Conservation (phyloP, 23 red algal species). For the Gracilaria domingensis region DNA sequence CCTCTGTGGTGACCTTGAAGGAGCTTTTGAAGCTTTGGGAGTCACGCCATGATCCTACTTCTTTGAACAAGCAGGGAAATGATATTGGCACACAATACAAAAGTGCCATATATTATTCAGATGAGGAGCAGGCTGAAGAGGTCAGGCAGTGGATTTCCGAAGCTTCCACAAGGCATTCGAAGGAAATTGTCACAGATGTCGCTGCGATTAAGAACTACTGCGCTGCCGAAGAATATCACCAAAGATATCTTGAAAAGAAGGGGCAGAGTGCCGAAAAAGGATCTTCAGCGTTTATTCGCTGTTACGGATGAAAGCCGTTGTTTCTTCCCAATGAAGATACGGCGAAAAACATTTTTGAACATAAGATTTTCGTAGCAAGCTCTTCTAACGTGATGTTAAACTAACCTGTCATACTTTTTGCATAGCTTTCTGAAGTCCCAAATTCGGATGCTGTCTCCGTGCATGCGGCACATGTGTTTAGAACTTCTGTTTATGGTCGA, state of each 20-base stretch:
- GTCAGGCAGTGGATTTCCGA: constrained; percentile 53
- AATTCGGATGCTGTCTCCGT: neutral
- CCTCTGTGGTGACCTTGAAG: constrained; percentile 42
- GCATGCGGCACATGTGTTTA: neutral
- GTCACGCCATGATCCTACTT: constrained; percentile 83
- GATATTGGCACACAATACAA: constrained; percentile 92
- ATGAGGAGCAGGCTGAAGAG: constrained; percentile 82
- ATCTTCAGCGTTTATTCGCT: constrained; percentile 48
- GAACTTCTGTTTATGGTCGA: neutral
- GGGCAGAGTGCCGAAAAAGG: constrained; percentile 73
- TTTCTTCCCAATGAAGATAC: neutral
- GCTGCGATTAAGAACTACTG: constrained; percentile 71
- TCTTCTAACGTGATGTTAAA: neutral
- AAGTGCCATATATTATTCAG: constrained; percentile 80
- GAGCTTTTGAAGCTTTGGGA: constrained; percentile 85
- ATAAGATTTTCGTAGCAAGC: neutral
- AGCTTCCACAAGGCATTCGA: constrained; percentile 10
- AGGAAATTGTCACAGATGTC: constrained; percentile 63
- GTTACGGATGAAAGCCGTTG: constrained; percentile 64
- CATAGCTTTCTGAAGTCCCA: neutral
- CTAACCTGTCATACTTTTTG: neutral
- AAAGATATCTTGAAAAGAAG: constrained; percentile 93
- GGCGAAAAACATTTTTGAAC: neutral
- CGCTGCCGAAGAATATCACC: constrained; percentile 90
- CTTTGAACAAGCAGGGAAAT: constrained; percentile 92